A percentile compares a stretch with the other conserved stretches of the same genome.
Conservation (phyloP, 345 rosid genomes). For the Linum lewisii region DNA sequence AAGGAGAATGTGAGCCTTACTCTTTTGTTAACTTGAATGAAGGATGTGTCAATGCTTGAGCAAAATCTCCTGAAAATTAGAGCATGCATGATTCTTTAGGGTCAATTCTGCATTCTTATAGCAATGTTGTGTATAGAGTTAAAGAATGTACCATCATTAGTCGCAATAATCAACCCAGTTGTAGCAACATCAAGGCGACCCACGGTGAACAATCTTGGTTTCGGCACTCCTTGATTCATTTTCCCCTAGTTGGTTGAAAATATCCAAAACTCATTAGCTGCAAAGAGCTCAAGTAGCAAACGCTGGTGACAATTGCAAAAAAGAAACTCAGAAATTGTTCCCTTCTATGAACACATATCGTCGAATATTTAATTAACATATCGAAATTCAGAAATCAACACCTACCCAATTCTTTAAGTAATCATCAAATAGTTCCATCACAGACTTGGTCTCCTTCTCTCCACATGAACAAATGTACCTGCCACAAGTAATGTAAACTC, state of each 20-base stretch:
- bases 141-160: conserved; percentile 62
- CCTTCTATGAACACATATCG: neutral
- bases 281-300: neutral
- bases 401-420: conserved; percentile 67
- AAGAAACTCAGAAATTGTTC: neutral
- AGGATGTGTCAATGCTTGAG: conserved; percentile 82
- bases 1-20: conserved; percentile 32
- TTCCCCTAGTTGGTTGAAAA: conserved; percentile 37
- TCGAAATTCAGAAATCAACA: conserved; percentile 4
- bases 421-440: conserved; percentile 59
- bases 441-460: conserved; percentile 65
- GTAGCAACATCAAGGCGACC: conserved; percentile 98
- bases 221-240: conserved; percentile 57
- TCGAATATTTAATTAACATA: neutral
- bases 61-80: conserved; percentile 65
- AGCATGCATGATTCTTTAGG: conserved; percentile 1
- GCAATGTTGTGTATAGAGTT: neutral
- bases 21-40: conserved; percentile 74
- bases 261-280: conserved; percentile 3
- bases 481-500: conserved; percentile 13
- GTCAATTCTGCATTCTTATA: conserved; percentile 6
- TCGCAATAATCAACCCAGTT: conserved; percentile 70
- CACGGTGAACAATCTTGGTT: conserved; percentile 86
- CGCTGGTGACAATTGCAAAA: neutral
- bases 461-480: conserved; percentile 95